These are phyloP conservation scores for Brassica hybrid DNA, from an alignment of 441 rosid genomes.

Conservation along the genomic window DNA sequence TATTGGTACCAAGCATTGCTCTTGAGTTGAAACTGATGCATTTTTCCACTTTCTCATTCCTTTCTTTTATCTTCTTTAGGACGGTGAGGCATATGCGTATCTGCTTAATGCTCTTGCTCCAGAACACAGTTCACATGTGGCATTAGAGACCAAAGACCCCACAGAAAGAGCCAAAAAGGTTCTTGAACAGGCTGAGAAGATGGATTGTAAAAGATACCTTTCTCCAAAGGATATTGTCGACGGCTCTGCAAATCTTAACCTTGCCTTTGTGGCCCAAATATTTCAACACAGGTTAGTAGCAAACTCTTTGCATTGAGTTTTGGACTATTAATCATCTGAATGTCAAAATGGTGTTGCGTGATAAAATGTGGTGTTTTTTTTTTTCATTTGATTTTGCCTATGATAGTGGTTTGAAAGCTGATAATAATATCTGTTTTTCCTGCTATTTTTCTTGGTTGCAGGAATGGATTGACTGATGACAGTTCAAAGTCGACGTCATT, in stretches of 20 bases:
- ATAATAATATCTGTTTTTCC: too few relatives aligned
- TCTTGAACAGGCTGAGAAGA: slow-evolving; percentile 93
- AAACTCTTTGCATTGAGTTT: neutral
- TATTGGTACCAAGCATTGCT: neutral
- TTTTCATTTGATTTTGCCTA: slow-evolving; percentile 3
- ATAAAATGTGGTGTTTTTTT: slow-evolving; percentile 5
- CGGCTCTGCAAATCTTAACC: slow-evolving; percentile 97
- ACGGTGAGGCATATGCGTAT: slow-evolving; percentile 96
- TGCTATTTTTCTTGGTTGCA: slow-evolving; percentile 43
- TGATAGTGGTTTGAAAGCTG: slow-evolving; percentile 10
- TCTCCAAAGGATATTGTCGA: slow-evolving; percentile 92
- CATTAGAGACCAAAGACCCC: slow-evolving; percentile 69
- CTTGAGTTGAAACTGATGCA: slow-evolving; percentile 5
- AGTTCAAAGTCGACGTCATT: slow-evolving; percentile 62
- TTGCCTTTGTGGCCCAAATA: slow-evolving; percentile 96
- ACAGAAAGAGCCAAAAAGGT: slow-evolving; percentile 79
- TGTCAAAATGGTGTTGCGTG: neutral
- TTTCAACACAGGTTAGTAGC: slow-evolving; percentile 82
- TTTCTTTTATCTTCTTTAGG: slow-evolving; percentile 62
- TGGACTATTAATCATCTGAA: neutral
- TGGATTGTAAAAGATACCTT: slow-evolving; percentile 86
- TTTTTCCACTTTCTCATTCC: neutral
- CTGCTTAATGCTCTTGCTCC: slow-evolving; percentile 97
- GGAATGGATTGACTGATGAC: slow-evolving; percentile 88
- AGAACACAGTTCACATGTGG: slow-evolving; percentile 63